A percentile compares a stretch with the other conserved stretches of the same genome.
Evolutionary conservation across 1,284 basidiomycete genomes (phyloP).

Genomic region (Trametes polyzona): DNA sequence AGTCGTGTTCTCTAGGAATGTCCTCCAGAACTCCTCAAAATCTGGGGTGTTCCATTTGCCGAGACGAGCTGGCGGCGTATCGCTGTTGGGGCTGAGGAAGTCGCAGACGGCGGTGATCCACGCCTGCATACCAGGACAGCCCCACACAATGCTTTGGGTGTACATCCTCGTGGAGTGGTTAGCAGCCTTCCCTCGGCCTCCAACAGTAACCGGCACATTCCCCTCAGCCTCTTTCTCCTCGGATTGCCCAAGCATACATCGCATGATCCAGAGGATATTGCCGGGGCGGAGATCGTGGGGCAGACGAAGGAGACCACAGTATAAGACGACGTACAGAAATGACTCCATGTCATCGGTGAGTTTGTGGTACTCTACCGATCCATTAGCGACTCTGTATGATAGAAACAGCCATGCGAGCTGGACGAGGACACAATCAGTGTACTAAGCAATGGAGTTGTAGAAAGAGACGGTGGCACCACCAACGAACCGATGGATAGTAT

Average conservation of each 20-base stretch:
- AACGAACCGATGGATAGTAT: not conserved
- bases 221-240: too few relatives aligned
- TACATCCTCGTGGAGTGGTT: not conserved
- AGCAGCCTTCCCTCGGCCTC: not conserved
- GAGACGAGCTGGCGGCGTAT: not conserved
- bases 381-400: not conserved
- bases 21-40: not conserved
- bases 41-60: not conserved
- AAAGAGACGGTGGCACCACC: not conserved
- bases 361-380: not conserved
- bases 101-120: not conserved
- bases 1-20: not conserved
- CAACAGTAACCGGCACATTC: not conserved
- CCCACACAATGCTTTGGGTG: not conserved
- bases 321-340: constrained; percentile 11
- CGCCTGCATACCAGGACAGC: not conserved
- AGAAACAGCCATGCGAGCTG: not conserved
- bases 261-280: not conserved
- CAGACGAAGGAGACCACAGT: constrained; percentile 2
- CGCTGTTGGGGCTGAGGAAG: not conserved
- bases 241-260: not conserved
- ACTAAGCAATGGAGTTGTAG: not conserved
- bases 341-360: constrained; percentile 17
- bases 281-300: not conserved
- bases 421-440: too few relatives aligned